Evolutionary conservation across 805 yeast genomes (phyloP).

Genomic region (Saccharomycopsis sp.): DNA sequence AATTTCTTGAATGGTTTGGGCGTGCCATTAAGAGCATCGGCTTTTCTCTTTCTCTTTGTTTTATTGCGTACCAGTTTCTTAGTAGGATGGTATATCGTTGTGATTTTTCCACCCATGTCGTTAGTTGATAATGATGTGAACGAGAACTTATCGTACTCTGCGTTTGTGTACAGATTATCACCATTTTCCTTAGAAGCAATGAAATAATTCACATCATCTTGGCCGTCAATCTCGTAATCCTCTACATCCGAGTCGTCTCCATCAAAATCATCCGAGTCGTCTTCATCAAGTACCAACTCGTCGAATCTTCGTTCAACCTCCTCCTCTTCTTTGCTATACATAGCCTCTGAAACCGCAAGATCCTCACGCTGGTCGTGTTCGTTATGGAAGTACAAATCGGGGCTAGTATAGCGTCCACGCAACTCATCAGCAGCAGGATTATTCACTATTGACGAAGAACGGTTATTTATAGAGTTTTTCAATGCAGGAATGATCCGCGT

Average conservation of each 20-base stretch:
- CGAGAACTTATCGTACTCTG: background rate
- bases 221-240: background rate
- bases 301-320: background rate
- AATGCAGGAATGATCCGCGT: conserved; percentile 87
- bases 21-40: background rate
- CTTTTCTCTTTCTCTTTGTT: background rate
- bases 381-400: background rate
- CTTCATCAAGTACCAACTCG: background rate
- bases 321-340: conserved; percentile 1
- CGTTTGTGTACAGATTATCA: background rate
- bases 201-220: background rate
- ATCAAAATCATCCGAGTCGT: background rate
- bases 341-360: background rate
- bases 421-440: background rate
- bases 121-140: background rate
- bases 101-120: background rate
- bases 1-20: background rate
- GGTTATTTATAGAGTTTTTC: conserved; percentile 23
- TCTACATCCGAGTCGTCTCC: conserved; percentile 1
- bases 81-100: background rate
- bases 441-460: background rate
- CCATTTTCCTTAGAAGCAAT: background rate
- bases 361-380: background rate
- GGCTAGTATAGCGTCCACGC: background rate
- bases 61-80: background rate